These are phyloP conservation scores for Cyclocybe cylindracea DNA, from an alignment of 768 basidiomycete species.

Conservation along the genomic window DNA sequence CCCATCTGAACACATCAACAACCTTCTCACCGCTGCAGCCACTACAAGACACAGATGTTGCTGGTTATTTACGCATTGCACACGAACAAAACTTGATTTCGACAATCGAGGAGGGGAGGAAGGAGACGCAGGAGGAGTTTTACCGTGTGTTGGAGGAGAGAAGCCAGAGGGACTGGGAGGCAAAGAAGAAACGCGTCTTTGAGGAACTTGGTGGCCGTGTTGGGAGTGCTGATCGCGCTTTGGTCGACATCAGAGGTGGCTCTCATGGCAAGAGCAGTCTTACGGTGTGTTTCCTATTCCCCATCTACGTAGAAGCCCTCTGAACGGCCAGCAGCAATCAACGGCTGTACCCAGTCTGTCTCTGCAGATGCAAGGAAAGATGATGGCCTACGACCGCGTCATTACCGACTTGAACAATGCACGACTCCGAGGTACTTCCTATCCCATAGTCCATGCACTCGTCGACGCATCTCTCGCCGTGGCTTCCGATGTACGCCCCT, in stretches of 20 bases:
- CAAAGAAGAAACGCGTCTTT: constrained; percentile 85
- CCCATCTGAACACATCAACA: constrained; percentile 75
- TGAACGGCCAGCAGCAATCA: constrained; percentile 23
- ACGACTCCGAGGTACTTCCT: constrained; percentile 70
- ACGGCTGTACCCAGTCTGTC: constrained; percentile 53
- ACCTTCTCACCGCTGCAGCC: constrained; percentile 91
- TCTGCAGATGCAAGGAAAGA: constrained; percentile 86
- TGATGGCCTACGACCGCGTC: constrained; percentile 94
- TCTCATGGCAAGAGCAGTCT: constrained; percentile 57
- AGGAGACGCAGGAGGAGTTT: constrained; percentile 83
- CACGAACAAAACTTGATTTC: constrained; percentile 95
- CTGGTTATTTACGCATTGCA: constrained; percentile 91
- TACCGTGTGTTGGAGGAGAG: constrained; percentile 79
- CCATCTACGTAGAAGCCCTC: background rate
- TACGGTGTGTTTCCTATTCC: constrained; percentile 38
- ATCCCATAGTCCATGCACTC: constrained; percentile 73
- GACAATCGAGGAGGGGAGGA: constrained; percentile 87
- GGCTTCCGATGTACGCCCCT: constrained; percentile 53
- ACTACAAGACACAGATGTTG: constrained; percentile 91
- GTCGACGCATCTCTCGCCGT: constrained; percentile 66
- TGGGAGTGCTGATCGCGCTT: constrained; percentile 54
- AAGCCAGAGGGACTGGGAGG: constrained; percentile 83
- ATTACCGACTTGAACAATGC: constrained; percentile 77
- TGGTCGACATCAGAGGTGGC: constrained; percentile 64
- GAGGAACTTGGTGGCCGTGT: constrained; percentile 83